These are phyloP conservation scores for Pseudogymnoascus sp. DNA, from an alignment of 2,329 filamentous ascomycete species.

Conservation along the genomic window DNA sequence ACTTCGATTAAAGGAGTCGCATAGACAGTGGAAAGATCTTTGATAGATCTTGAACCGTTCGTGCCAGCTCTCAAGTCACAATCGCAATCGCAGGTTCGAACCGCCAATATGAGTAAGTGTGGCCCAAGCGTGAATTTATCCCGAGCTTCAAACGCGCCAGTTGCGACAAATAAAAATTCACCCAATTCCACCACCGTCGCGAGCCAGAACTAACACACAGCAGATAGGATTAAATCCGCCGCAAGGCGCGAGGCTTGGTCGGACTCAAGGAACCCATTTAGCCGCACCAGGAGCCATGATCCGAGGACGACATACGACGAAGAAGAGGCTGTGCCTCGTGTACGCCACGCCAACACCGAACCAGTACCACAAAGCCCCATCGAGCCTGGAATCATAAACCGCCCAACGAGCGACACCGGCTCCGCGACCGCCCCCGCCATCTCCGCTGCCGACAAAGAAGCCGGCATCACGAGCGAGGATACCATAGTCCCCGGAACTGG, in stretches of 20 bases:
- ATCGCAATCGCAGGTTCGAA: neutral
- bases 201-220: neutral
- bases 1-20: neutral
- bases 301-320: neutral
- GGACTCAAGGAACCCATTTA: neutral
- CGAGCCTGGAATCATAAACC: neutral
- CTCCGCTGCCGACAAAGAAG: neutral
- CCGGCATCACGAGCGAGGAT: neutral
- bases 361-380: neutral
- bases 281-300: neutral
- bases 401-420: neutral
- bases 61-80: no score
- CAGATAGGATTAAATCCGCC: neutral
- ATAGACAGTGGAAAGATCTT: slow-evolving; percentile 1
- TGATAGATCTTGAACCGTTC: slow-evolving; percentile 2
- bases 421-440: neutral
- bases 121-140: neutral
- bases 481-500: neutral
- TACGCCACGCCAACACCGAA: neutral
- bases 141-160: neutral
- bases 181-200: neutral
- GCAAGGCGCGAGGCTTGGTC: neutral
- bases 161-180: neutral
- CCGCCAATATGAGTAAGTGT: neutral
- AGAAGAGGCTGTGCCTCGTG: neutral